These are phyloP conservation scores for Annulohypoxylon moriforme DNA, from an alignment of 495 filamentous ascomycete genomes.

Conservation along the genomic window DNA sequence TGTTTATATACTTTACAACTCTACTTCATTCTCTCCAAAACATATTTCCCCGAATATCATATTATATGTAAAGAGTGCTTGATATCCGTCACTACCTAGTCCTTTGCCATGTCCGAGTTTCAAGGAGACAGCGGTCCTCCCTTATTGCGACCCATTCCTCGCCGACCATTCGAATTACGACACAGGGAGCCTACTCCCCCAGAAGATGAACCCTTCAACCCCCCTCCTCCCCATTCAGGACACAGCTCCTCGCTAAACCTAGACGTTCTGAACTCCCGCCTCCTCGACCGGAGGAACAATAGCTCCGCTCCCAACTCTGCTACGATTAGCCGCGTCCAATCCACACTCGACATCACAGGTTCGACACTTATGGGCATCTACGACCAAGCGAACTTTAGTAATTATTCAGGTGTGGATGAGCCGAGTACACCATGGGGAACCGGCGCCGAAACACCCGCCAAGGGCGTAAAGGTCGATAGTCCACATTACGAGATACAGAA, in stretches of 20 bases:
- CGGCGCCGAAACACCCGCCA: slow-evolving; percentile 71
- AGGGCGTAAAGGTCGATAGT: slow-evolving; percentile 45
- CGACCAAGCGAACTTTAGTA: slow-evolving; percentile 68
- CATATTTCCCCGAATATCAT: background rate
- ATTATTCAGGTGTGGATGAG: slow-evolving; percentile 46
- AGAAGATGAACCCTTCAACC: slow-evolving; percentile 61
- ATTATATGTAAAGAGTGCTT: slow-evolving; percentile 20
- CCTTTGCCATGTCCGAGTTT: slow-evolving; percentile 44
- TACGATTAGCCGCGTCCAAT: slow-evolving; percentile 71
- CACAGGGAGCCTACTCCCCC: slow-evolving; percentile 62
- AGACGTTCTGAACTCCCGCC: slow-evolving; percentile 45
- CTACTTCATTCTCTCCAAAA: background rate
- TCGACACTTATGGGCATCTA: slow-evolving; percentile 94
- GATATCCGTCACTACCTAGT: background rate
- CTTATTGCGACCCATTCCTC: slow-evolving; percentile 77
- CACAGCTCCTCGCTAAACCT: slow-evolving; percentile 36
- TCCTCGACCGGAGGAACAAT: slow-evolving; percentile 51
- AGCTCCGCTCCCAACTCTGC: slow-evolving; percentile 38
- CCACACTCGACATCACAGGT: slow-evolving; percentile 86
- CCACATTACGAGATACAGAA: slow-evolving; percentile 47
- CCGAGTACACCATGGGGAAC: slow-evolving; percentile 72
- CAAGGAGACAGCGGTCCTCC: slow-evolving; percentile 57
- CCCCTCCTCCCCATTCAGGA: slow-evolving; percentile 54
- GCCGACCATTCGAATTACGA: slow-evolving; percentile 76
- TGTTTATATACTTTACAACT: background rate